A percentile compares a stretch with the other conserved stretches of the same genome.
Evolutionary conservation across 306 rosid genomes (phyloP).

Genomic region (Quercus engelmannii): DNA sequence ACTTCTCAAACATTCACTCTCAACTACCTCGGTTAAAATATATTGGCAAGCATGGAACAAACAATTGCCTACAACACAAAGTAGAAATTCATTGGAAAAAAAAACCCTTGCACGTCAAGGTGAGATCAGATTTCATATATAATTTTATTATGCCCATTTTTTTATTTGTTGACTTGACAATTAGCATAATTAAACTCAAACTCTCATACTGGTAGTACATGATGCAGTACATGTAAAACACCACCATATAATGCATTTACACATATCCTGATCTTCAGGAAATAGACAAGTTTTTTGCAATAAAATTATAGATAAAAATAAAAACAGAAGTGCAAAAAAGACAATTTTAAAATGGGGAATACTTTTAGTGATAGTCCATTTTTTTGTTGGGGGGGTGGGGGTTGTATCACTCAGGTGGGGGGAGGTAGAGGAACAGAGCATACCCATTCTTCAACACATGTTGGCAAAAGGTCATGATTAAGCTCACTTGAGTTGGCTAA

Average conservation of each 20-base stretch:
- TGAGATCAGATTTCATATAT: background rate
- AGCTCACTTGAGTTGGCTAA: slow-evolving; percentile 28
- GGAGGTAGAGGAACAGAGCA: background rate
- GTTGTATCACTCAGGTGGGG: too few relatives aligned
- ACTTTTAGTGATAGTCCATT: background rate
- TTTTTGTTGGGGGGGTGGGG: too few relatives aligned
- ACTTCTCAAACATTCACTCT: background rate
- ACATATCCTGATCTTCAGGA: background rate
- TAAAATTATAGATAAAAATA: background rate
- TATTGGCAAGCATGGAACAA: background rate
- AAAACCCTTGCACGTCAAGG: background rate
- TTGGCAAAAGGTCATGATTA: slow-evolving; percentile 22
- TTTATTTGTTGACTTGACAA: background rate
- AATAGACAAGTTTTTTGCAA: background rate
- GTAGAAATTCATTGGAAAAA: background rate
- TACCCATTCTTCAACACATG: slow-evolving; percentile 31
- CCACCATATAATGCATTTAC: background rate
- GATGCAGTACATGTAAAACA: background rate
- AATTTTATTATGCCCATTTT: background rate
- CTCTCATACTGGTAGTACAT: background rate
- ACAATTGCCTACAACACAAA: background rate
- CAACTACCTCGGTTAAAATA: background rate
- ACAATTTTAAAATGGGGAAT: background rate
- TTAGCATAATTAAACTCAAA: background rate
- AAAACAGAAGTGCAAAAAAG: background rate